Conservation (phyloP, 2,329 filamentous ascomycete genomes). For the Alternaria consortialis region DNA sequence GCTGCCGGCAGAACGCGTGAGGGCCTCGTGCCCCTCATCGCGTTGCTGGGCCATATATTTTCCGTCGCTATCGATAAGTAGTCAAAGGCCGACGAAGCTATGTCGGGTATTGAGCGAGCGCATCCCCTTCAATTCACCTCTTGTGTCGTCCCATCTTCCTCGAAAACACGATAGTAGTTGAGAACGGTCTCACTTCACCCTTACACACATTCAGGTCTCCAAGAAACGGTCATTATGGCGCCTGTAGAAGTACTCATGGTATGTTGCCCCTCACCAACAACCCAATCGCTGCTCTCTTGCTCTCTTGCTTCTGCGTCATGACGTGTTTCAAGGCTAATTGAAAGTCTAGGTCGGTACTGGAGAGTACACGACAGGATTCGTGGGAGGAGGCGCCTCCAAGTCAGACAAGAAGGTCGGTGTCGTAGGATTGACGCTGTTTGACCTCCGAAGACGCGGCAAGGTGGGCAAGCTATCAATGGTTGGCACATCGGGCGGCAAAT, state of each 20-base stretch:
- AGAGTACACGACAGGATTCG: slow-evolving; percentile 96
- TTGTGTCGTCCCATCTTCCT: slow-evolving; percentile 4
- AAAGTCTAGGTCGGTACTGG: slow-evolving; percentile 76
- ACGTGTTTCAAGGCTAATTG: slow-evolving; percentile 17
- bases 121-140: slow-evolving; percentile 16
- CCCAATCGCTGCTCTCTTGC: not conserved
- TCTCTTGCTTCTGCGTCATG: slow-evolving; percentile 12
- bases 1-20: slow-evolving; percentile 39
- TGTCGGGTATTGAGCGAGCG: slow-evolving; percentile 17
- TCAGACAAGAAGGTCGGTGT: slow-evolving; percentile 98
- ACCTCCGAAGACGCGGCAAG: slow-evolving; percentile 86
- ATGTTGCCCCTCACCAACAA: slow-evolving; percentile 24
- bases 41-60: slow-evolving; percentile 32
- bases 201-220: not conserved
- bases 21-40: slow-evolving; percentile 39
- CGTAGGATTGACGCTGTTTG: slow-evolving; percentile 88
- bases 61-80: slow-evolving; percentile 36
- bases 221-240: slow-evolving; percentile 51
- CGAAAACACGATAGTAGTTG: slow-evolving; percentile 9
- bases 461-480: slow-evolving; percentile 88
- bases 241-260: slow-evolving; percentile 62
- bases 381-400: slow-evolving; percentile 80
- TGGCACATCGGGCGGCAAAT: slow-evolving; percentile 87
- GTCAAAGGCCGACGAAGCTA: slow-evolving; percentile 32
- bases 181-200: slow-evolving; percentile 12